Evolutionary conservation across 306 rosid species (phyloP).

Genomic region (Ammopiptanthus mongolicus): DNA sequence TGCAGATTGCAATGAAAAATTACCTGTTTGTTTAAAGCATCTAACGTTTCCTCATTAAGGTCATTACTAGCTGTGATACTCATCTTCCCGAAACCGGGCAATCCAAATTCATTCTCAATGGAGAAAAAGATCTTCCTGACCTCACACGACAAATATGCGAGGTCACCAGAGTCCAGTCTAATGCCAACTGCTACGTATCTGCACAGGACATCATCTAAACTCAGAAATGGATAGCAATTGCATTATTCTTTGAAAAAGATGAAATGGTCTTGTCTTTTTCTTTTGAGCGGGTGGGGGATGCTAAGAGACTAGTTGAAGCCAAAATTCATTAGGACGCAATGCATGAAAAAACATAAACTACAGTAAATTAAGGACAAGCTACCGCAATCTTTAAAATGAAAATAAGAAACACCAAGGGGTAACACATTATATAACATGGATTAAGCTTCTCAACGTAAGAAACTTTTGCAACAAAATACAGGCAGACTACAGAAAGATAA

Average conservation of each 20-base stretch:
- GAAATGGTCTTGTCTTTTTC: neutral
- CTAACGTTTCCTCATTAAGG: slow-evolving; percentile 94
- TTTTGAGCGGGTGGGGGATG: neutral
- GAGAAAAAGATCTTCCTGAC: slow-evolving; percentile 58
- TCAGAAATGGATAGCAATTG: slow-evolving; percentile 5
- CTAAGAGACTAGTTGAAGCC: neutral
- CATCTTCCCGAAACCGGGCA: slow-evolving; percentile 58
- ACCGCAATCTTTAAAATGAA: neutral
- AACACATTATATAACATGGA: neutral
- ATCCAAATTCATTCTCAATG: slow-evolving; percentile 71
- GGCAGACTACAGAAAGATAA: neutral
- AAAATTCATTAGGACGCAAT: neutral
- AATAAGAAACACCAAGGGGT: neutral
- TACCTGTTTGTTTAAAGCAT: slow-evolving; percentile 97
- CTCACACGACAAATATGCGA: slow-evolving; percentile 81
- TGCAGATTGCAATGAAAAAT: neutral
- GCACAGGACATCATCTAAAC: slow-evolving; percentile 31
- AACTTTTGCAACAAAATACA: slow-evolving; percentile 4
- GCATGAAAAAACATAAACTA: neutral
- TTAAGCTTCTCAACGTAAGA: neutral
- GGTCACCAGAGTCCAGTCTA: slow-evolving; percentile 94
- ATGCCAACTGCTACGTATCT: slow-evolving; percentile 85
- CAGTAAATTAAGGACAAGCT: neutral
- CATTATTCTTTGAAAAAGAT: neutral
- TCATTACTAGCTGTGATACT: slow-evolving; percentile 88